phyloP scores from a whole-genome alignment of 768 basidiomycete genomes.

The Suillus sp. region DNA sequence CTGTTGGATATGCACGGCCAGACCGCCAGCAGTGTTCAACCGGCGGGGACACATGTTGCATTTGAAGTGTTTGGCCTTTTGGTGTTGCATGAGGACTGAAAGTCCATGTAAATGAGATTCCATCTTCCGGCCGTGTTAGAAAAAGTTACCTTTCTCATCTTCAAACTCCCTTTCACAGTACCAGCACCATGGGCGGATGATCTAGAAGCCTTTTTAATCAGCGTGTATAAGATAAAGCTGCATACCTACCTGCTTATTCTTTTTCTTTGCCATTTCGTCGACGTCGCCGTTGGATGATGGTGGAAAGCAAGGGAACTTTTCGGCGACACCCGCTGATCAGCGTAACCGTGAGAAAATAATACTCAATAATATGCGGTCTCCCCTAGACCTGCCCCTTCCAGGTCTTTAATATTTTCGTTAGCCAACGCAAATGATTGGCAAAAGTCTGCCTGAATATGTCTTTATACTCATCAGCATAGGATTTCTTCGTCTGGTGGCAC shows the following conservation, averaged over 20 bases:
- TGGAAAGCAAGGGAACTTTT: conserved; percentile 20
- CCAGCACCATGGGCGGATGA: conserved; percentile 96
- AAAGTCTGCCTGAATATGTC: conserved; percentile 50
- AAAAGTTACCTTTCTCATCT: conserved; percentile 88
- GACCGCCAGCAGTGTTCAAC: conserved; percentile 95
- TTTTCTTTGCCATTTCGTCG: conserved; percentile 52
- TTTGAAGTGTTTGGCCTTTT: conserved; percentile 99
- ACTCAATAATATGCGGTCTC: neutral
- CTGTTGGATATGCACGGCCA: conserved; percentile 97
- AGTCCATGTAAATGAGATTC: conserved; percentile 6
- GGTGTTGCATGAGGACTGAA: conserved; percentile 95
- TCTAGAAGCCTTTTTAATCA: conserved; percentile 40
- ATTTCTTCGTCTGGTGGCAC: conserved; percentile 50
- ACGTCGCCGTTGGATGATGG: conserved; percentile 12
- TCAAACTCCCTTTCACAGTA: conserved; percentile 99
- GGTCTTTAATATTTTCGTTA: neutral
- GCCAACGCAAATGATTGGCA: conserved; percentile 45
- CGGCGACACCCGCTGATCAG: conserved; percentile 8
- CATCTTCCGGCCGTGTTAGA: neutral
- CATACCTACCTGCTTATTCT: conserved; percentile 48
- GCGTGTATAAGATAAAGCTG: neutral
- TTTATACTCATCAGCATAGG: conserved; percentile 51
- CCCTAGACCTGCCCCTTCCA: neutral
- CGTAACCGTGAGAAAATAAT: conserved; percentile 21
- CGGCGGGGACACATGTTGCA: conserved; percentile 94